Base-by-base conservation (phyloP, 371 early-diverging fungal species). In the Mortierella sp. region DNA sequence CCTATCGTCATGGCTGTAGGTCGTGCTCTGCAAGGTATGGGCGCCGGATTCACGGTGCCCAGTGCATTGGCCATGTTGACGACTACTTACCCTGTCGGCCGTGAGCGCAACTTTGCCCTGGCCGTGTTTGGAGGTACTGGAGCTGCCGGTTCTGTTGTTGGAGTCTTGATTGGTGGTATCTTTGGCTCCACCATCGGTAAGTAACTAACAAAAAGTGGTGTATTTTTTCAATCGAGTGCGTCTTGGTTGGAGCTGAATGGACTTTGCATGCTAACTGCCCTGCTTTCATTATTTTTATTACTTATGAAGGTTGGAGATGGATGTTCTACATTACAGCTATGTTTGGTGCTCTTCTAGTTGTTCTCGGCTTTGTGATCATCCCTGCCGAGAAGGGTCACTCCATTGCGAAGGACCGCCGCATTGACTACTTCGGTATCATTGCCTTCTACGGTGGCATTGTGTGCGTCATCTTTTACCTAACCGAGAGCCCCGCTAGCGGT, bases 41-140 rank as follows among this genome's bases (percentile, higher is more conserved):
- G 89, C 11, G 90, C 90, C 14, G 90, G 89, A 0, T 77, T 85
- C 59, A 89, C 89, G 3, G 87, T 90, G 31, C 82, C 83, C 46
- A 78, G 79, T 51, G 84, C 84, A 3, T 73, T 83, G 10, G 84
- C 84, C 6, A 34, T 83, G 10, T 48, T 83, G 44, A 69, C 46
- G 5, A 40, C 46, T 0, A 80, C 80, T 0, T 83, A 79, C 46
- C 78, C 84, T 34, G 69, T 80, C 2, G 84, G 84, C 11, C 75
- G 78, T 28, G 84, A 83, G 69, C 84, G 83, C 26, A 83, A 80
- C 6, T 75, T 77, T 79, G 83, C 80, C 0, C 72, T 83, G 34
- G 79, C 80, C 59, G 72, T 83, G 70, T 83, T 83, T 57, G 73
- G 77, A 11, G 80, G 80, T 26, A 8, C 57, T n/a, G 57, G 57